Evolutionary conservation across 176 grass and related monocot genomes (phyloP).

Genomic region (Paspalum vaginatum): DNA sequence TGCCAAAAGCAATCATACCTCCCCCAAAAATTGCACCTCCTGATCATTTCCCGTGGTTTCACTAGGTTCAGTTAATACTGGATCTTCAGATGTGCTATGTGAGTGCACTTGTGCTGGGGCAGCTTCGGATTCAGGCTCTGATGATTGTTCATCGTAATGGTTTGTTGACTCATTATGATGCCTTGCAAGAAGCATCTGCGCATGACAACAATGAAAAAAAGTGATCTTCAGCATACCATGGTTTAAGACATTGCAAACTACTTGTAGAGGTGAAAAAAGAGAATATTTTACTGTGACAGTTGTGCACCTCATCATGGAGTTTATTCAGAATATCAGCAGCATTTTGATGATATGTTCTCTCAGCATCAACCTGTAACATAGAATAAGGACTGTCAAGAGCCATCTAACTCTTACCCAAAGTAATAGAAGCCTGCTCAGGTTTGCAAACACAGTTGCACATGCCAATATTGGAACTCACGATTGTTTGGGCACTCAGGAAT

Average conservation of each 20-base stretch:
- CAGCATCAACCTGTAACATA: constrained; percentile 83
- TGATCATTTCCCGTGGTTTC: constrained; percentile 59
- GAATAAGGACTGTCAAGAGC: constrained; percentile 15
- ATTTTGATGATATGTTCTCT: constrained; percentile 90
- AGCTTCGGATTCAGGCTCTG: constrained; percentile 50
- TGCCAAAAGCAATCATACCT: constrained; percentile 59
- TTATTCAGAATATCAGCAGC: constrained; percentile 88
- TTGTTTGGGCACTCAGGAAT: constrained; percentile 3
- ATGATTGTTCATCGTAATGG: constrained; percentile 44
- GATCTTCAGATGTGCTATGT: constrained; percentile 50
- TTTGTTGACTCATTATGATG: constrained; percentile 59
- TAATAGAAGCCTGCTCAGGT: neutral
- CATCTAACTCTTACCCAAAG: constrained; percentile 18
- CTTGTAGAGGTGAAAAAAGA: constrained; percentile 1
- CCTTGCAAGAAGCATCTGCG: constrained; percentile 72
- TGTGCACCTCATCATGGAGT: constrained; percentile 84
- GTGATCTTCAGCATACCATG: constrained; percentile 22
- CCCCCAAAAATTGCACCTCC: constrained; percentile 69
- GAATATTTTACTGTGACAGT: constrained; percentile 13
- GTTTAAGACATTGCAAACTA: constrained; percentile 31
- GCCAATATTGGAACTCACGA: constrained; percentile 19
- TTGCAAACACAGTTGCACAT: constrained; percentile 18
- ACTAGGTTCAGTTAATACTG: constrained; percentile 51
- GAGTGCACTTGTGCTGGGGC: constrained; percentile 37
- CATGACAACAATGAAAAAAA: constrained; percentile 31